A percentile compares a stretch with the other conserved stretches of the same genome.
Evolutionary conservation across 805 yeast genomes (phyloP).

Genomic region (Diddensiella santjacobensis): DNA sequence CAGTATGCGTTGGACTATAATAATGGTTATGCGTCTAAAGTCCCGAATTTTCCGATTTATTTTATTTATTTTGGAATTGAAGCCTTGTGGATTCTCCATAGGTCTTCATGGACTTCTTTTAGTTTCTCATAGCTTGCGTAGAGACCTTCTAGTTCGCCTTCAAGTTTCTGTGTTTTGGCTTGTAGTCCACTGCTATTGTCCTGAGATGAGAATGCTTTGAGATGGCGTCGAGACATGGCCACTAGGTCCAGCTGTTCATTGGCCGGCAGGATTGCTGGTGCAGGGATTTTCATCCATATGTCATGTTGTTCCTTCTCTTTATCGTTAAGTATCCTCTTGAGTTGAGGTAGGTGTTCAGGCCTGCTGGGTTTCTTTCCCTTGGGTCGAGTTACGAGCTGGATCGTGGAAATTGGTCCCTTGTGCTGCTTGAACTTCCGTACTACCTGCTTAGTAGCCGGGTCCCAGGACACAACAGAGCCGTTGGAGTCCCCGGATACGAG

Average conservation of each 20-base stretch:
- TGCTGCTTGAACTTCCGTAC: constrained; percentile 26
- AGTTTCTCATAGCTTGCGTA: constrained; percentile 19
- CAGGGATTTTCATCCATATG: constrained; percentile 19
- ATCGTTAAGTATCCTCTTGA: constrained; percentile 26
- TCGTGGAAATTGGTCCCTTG: constrained; percentile 23
- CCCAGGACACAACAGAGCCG: constrained; percentile 70
- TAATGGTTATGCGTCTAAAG: no score
- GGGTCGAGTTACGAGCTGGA: constrained; percentile 16
- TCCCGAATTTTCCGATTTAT: no score
- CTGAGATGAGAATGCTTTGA: background rate
- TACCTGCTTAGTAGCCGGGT: constrained; percentile 42
- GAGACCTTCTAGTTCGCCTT: constrained; percentile 19
- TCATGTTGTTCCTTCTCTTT: constrained; percentile 18
- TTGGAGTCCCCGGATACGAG: constrained; percentile 66
- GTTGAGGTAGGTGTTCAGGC: constrained; percentile 24
- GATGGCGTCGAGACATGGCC: background rate
- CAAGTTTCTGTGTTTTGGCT: constrained; percentile 17
- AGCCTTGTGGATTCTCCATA: constrained; percentile 21
- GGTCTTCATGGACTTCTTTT: constrained; percentile 22
- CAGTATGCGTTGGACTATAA: no score
- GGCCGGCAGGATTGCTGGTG: constrained; percentile 1
- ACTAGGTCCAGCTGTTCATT: background rate
- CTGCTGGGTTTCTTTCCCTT: constrained; percentile 8
- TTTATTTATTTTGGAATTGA: background rate
- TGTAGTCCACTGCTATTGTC: constrained; percentile 14